Evolutionary conservation across 73 alveolate genomes (phyloP).

Genomic region (Stentor coeruleus): DNA sequence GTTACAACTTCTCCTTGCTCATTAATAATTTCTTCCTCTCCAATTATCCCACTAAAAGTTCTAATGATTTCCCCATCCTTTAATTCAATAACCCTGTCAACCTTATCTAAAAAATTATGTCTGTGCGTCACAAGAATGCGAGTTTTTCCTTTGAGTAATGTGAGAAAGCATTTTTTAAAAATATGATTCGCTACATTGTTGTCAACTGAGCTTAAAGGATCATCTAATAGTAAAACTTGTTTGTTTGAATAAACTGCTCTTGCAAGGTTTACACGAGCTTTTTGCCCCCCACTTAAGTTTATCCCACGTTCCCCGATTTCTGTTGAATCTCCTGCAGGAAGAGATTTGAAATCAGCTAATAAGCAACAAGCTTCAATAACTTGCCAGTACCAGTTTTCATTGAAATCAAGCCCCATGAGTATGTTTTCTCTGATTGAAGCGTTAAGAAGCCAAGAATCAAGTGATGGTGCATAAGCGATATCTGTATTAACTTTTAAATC

Average conservation of each 20-base stretch:
- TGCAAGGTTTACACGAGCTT: conserved; percentile 39
- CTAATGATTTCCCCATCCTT: conserved; percentile 4
- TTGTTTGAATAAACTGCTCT: conserved; percentile 39
- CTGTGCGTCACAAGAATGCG: conserved; percentile 37
- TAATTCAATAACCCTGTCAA: conserved; percentile 29
- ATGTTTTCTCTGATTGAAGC: conserved; percentile 62
- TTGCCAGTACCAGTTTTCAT: conserved; percentile 72
- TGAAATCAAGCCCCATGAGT: conserved; percentile 72
- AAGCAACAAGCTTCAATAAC: conserved; percentile 59
- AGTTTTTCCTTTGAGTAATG: conserved; percentile 28
- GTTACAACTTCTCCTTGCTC: neutral
- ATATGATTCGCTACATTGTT: conserved; percentile 19
- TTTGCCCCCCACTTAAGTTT: conserved; percentile 76
- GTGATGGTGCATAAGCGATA: conserved; percentile 27
- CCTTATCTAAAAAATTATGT: conserved; percentile 23
- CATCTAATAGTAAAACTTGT: conserved; percentile 83
- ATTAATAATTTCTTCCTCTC: neutral
- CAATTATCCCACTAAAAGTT: neutral
- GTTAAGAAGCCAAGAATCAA: conserved; percentile 24
- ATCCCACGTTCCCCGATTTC: conserved; percentile 78
- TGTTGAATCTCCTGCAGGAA: conserved; percentile 69
- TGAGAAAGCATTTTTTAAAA: conserved; percentile 15
- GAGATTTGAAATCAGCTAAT: conserved; percentile 43
- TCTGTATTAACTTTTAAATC: neutral
- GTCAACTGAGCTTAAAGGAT: conserved; percentile 91